Evolutionary conservation across 208 protist genomes (phyloP), one percentile per base, ranked within the genome.

Genomic region (Leishmania aethiopica): DNA sequence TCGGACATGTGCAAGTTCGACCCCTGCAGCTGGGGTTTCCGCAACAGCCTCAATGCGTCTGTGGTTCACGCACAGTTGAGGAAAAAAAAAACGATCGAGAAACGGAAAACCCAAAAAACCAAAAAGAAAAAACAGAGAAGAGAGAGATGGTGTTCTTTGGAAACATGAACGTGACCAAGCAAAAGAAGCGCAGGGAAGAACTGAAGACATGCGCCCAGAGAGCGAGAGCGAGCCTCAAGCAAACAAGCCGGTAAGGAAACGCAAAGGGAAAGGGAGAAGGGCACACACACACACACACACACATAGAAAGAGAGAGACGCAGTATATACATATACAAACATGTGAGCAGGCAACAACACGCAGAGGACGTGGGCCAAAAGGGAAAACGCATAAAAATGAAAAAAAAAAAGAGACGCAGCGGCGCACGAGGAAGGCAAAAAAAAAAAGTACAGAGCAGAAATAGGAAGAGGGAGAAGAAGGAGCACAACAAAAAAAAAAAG

Each of bases 401-500:
- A n/a, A 66, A 35, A 64, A 66, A 35, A 37, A 19, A 35, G 60
- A 35, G 25, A 62, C 60, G 13, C 60, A 32, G 19, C 37, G 60
- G 28, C 28, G 25, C n/a, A 66, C 60, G 2, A 35, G 25, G 0
- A 11, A 15, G 7, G 22, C 3, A 66, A 35, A 66, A 66, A 66
- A 35, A 66, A 35, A 25, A 60, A 15, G 6, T 11, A 66, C 19
- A 37, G 28, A 66, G 25, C 28, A n/a, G 25, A 66, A 8, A 66
- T n/a, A n/a, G 25, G 10, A 15, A 66, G 35, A 15, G 64, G 1
- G 32, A 42, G 60, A 4, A 42, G 35, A 28, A 42, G 32, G 25
- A n/a, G 17, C n/a, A 35, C 19, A 15, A 35, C 37, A 15, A 75
- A 82, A 81, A 74, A 40, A 15, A 75, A 82, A 81, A 64, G 28